Evolutionary conservation across 176 grass and related monocot species (phyloP).

Genomic region (Oryza meyeriana): DNA sequence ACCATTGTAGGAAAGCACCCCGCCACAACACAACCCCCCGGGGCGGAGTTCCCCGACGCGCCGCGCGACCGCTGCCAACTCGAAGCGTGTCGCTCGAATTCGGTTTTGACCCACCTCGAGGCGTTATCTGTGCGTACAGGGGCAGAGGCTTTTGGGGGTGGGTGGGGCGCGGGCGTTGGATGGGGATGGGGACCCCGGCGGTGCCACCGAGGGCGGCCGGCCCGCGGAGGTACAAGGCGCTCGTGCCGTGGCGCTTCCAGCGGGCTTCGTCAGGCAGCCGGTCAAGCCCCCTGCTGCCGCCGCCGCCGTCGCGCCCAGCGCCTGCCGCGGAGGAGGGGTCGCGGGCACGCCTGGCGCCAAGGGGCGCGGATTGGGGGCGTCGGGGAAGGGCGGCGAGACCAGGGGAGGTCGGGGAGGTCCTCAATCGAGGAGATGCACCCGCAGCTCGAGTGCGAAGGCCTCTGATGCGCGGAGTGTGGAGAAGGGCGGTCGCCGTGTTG

Average conservation of each 20-base stretch:
- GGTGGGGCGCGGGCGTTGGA: neutral
- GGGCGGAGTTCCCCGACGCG: neutral
- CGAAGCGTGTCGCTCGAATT: neutral
- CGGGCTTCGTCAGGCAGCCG: constrained; percentile 21
- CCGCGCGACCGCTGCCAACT: neutral
- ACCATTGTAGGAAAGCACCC: neutral
- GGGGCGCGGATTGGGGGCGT: neutral
- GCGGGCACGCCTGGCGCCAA: neutral
- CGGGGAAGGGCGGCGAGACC: neutral
- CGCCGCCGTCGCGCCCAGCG: neutral
- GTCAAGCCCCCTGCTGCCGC: neutral
- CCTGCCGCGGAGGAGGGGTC: neutral
- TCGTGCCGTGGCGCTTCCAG: constrained; percentile 48
- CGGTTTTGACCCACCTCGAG: neutral
- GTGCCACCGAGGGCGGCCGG: constrained; percentile 5
- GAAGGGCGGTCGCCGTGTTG: neutral
- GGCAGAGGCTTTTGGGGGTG: neutral
- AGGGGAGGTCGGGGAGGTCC: neutral
- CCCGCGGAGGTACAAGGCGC: constrained; percentile 36
- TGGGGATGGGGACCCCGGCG: constrained; percentile 17
- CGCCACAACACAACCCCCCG: neutral
- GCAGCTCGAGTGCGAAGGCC: neutral
- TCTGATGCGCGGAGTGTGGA: neutral
- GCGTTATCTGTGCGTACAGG: neutral
- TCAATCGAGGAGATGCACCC: neutral